Base-by-base conservation (phyloP, 192 early-diverging fungal genomes). In the Coemansia sp. region DNA sequence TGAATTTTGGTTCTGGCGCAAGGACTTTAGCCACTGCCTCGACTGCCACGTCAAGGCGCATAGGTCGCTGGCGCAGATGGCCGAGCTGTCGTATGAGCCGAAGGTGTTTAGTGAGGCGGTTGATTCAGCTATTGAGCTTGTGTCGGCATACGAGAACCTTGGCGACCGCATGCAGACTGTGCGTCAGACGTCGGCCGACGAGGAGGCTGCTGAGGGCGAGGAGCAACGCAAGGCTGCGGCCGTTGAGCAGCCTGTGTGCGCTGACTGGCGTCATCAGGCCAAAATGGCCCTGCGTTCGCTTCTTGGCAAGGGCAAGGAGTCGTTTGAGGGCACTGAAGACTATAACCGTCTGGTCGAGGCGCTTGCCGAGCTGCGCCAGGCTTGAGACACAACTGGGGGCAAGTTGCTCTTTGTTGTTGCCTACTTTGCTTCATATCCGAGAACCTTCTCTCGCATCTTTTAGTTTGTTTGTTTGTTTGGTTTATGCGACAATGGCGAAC, bases 221-320 rank as follows among this genome's bases (percentile, higher is more conserved):
- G 57, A 62, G 14, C 53, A 40, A 42, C 61, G 55, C 46, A 73
- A 79, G 42, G 69, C 73, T 8, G 69, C 64, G 3, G 73, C 76
- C 9, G 63, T 61, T 13, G 68, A 58, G 22, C 58, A 64, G 23
- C 44, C 79, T 7, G 91, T 95, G 21, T 92, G 91, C 59, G 82
- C 84, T 22, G 94, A 98, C 67, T 98, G 94, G 94, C 76, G 71
- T 52, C 93, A 93, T 60, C 92, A 96, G 64, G 80, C 90, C 10
- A 87, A 85, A 62, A 87, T 85, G 77, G 73, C 91, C 34, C 66
- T 98, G 61, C 90, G 89, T 51, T 85, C 90, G 21, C 73, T 97
- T 55, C 85, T 96, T 58, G 89, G 91, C 33, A 86, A 88, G 49
- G 87, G 89, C 14, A 91, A 90, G 74, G 83, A 78, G 57, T 69